Percentiles rank a stretch among this genome's conserved stretches.
These are phyloP conservation scores for Diddensiella caesifluorescens DNA, from an alignment of 805 yeast species.

Conservation along the genomic window DNA sequence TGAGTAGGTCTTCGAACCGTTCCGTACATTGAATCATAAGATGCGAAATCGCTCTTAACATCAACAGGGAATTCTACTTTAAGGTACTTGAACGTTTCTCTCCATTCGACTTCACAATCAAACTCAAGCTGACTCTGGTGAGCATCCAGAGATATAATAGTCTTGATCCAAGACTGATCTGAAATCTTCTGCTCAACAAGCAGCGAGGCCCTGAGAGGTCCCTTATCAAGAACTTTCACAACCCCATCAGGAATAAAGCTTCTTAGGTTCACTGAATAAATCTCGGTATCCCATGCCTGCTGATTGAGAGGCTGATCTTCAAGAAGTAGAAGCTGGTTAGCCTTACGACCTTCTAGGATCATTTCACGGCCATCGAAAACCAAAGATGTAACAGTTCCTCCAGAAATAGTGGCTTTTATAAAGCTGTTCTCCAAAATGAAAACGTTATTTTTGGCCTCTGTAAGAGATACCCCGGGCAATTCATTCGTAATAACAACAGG, in stretches of 20 bases:
- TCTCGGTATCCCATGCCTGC: constrained; percentile 98
- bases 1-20: constrained; percentile 88
- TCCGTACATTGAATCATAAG: constrained; percentile 92
- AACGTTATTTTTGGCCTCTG: constrained; percentile 35
- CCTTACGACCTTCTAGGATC: constrained; percentile 67
- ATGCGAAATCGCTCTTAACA: constrained; percentile 67
- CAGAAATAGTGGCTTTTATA: constrained; percentile 52
- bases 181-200: constrained; percentile 58
- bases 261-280: constrained; percentile 73
- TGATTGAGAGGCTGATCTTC: constrained; percentile 87
- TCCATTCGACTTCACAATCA: constrained; percentile 69
- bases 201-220: constrained; percentile 58
- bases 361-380: constrained; percentile 62
- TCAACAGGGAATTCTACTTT: constrained; percentile 94
- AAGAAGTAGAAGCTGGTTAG: constrained; percentile 72
- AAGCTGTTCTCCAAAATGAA: constrained; percentile 55
- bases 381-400: constrained; percentile 57
- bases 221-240: constrained; percentile 40
- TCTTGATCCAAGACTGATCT: constrained; percentile 50
- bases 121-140: constrained; percentile 41
- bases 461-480: neutral
- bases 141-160: constrained; percentile 66
- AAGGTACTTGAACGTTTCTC: constrained; percentile 77
- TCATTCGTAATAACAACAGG: neutral
- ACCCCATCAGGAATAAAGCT: constrained; percentile 40